Evolutionary conservation across 176 grass and related monocot species (phyloP), one percentile per base, ranked within the genome.

Genomic region (Metroxylon sagu): DNA sequence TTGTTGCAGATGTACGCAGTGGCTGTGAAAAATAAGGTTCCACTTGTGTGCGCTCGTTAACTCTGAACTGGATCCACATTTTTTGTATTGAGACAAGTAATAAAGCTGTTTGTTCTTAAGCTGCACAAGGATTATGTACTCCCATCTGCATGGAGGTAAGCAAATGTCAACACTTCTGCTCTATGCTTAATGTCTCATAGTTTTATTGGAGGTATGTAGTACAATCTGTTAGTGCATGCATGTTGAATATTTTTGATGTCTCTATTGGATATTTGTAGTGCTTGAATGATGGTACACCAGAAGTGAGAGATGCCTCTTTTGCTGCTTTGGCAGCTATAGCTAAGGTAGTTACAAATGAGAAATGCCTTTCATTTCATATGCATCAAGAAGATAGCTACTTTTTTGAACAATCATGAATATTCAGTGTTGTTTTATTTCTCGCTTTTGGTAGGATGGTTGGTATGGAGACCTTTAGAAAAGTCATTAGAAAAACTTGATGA

Each of bases 61-160:
- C 93, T 1, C 26, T 98, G 56, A 89, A 83, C 26, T 98, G 93
- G 93, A 78, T 98, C 62, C 62, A 53, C 84, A 30, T 89, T 81
- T 89, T 81, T 81, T 98, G 87, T 71, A 89, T 92, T 62, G 93
- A 98, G 74, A 98, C 88, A 62, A 98, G 88, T 59, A 92, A 92
- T 79, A 98, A 98, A 64, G 59, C 82, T 57, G 81, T 79, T 79
- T 62, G 79, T 92, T 28, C 79, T 98, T 53, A 98, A 92, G 71
- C 70, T 98, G 62, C 88, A 98, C 76, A 98, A 98, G 76, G 93
- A 98, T 39, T 98, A 89, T 76, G 93, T 98, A 64, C 93, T n/a
- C n/a, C 93, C 65, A 92, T 98, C 49, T 92, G 82, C 67, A 89
- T 98, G 93, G 93, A 98, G 88, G 93, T 98, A 29, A 78, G 61